Conservation (phyloP, 2,329 filamentous ascomycete species). For the Clonostachys solani region DNA sequence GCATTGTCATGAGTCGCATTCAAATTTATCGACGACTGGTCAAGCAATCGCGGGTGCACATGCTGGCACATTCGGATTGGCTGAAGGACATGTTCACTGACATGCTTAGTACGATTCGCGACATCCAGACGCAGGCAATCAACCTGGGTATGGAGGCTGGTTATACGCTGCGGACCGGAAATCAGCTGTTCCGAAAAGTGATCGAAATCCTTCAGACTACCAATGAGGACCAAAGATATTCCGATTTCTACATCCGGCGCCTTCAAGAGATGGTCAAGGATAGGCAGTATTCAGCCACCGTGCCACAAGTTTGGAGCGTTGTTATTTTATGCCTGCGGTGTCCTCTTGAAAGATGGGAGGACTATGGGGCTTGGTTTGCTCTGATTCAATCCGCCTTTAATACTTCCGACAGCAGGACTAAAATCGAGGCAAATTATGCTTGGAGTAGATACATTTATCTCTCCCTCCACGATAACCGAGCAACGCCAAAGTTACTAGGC, state of each 20-base stretch:
- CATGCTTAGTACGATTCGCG: conserved; percentile 73
- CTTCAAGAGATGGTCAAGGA: conserved; percentile 66
- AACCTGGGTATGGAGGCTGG: conserved; percentile 68
- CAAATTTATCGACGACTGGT: conserved; percentile 76
- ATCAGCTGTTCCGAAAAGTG: conserved; percentile 61
- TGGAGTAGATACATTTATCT: conserved; percentile 84
- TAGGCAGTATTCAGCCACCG: conserved; percentile 45
- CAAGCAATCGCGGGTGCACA: conserved; percentile 63
- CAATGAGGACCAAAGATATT: conserved; percentile 55
- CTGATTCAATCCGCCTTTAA: conserved; percentile 85
- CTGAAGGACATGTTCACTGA: conserved; percentile 77
- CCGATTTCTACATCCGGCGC: conserved; percentile 62
- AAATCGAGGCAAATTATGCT: conserved; percentile 73
- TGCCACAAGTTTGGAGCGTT: conserved; percentile 87
- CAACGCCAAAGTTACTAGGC: conserved; percentile 28
- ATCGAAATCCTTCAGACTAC: conserved; percentile 55
- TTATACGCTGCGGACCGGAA: conserved; percentile 64
- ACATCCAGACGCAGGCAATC: conserved; percentile 73
- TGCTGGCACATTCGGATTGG: conserved; percentile 74
- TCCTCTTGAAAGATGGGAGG: conserved; percentile 64
- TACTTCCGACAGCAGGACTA: conserved; percentile 65
- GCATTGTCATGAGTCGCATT: conserved; percentile 72
- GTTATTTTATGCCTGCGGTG: conserved; percentile 73
- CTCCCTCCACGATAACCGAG: conserved; percentile 59
- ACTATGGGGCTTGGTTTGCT: conserved; percentile 69